Conservation (phyloP, 2,329 filamentous ascomycete genomes). For the Rosellinia necatrix region DNA sequence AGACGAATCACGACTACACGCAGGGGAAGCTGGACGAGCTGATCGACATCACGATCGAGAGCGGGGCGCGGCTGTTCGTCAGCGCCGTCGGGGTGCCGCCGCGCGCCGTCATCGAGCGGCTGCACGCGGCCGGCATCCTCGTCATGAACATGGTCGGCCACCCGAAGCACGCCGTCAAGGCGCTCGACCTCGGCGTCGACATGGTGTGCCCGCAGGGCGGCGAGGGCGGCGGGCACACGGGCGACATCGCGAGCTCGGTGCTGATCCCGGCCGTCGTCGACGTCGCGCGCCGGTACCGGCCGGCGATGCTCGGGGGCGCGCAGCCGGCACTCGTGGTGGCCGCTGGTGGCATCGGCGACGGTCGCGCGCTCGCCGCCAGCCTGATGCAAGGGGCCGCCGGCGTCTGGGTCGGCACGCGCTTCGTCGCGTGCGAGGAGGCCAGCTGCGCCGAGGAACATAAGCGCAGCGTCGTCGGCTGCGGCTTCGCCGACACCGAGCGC, state of each 20-base stretch:
- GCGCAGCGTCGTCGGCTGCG: conserved; percentile 77
- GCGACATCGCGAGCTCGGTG: conserved; percentile 83
- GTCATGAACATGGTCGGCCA: conserved; percentile 99
- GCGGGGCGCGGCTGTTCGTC: conserved; percentile 85
- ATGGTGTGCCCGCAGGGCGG: conserved; percentile 91
- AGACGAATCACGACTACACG: conserved; percentile 96
- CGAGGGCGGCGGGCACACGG: conserved; percentile 92
- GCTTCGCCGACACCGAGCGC: conserved; percentile 77
- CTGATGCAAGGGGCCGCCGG: conserved; percentile 87
- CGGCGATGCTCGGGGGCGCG: conserved; percentile 68
- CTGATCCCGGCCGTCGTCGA: conserved; percentile 87
- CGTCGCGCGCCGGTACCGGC: conserved; percentile 73
- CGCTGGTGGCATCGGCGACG: conserved; percentile 85
- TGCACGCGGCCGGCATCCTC: conserved; percentile 80
- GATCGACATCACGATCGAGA: conserved; percentile 82
- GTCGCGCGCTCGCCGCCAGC: conserved; percentile 76
- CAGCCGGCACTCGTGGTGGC: conserved; percentile 79
- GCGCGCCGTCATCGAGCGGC: conserved; percentile 68
- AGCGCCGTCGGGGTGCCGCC: conserved; percentile 88
- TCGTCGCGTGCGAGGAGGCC: conserved; percentile 83
- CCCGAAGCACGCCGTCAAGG: conserved; percentile 88
- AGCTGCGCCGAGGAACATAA: conserved; percentile 84
- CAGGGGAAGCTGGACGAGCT: conserved; percentile 85
- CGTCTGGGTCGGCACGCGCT: conserved; percentile 94
- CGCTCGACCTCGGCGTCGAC: conserved; percentile 83